phyloP scores from a whole-genome alignment of 2,329 filamentous ascomycete genomes.

The Hawksworthiomyces lignivorus region DNA sequence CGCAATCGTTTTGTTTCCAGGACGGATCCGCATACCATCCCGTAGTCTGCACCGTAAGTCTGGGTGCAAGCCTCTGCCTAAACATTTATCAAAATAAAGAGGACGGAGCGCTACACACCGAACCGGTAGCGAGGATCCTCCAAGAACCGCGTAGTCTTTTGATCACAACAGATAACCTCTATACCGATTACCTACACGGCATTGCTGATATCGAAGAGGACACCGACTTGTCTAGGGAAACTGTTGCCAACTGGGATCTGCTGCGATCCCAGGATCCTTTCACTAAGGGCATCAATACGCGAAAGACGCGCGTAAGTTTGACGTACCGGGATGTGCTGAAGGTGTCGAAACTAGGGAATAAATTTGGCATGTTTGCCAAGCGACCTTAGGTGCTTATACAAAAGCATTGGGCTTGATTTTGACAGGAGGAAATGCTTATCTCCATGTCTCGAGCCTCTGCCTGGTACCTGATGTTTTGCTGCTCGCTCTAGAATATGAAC shows the following conservation, averaged over 20 bases:
- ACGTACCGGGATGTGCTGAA: slow-evolving; percentile 83
- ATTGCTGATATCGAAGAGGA: slow-evolving; percentile 63
- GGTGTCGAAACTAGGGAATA: slow-evolving; percentile 65
- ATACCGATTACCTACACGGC: slow-evolving; percentile 66
- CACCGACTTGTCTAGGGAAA: slow-evolving; percentile 49
- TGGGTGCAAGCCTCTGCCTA: slow-evolving; percentile 70
- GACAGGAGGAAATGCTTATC: no score
- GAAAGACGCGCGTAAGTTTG: slow-evolving; percentile 60
- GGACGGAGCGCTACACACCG: slow-evolving; percentile 47
- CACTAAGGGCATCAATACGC: slow-evolving; percentile 44
- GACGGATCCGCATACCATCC: slow-evolving; percentile 83
- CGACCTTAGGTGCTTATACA: no score
- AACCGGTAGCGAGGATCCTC: slow-evolving; percentile 52
- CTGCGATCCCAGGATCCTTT: slow-evolving; percentile 44
- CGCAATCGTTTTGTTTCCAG: slow-evolving; percentile 17
- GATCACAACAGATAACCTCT: slow-evolving; percentile 61
- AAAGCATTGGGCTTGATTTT: no score
- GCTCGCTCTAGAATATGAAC: slow-evolving; percentile 43
- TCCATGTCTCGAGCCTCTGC: neutral
- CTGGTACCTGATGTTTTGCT: no score
- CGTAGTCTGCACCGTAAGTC: slow-evolving; percentile 82
- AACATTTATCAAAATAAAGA: slow-evolving; percentile 62
- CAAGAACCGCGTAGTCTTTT: slow-evolving; percentile 80
- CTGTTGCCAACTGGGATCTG: slow-evolving; percentile 65
- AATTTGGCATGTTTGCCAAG: slow-evolving; percentile 42